Conservation (phyloP, 108 stramenopile species). For the Tribonema minus region DNA sequence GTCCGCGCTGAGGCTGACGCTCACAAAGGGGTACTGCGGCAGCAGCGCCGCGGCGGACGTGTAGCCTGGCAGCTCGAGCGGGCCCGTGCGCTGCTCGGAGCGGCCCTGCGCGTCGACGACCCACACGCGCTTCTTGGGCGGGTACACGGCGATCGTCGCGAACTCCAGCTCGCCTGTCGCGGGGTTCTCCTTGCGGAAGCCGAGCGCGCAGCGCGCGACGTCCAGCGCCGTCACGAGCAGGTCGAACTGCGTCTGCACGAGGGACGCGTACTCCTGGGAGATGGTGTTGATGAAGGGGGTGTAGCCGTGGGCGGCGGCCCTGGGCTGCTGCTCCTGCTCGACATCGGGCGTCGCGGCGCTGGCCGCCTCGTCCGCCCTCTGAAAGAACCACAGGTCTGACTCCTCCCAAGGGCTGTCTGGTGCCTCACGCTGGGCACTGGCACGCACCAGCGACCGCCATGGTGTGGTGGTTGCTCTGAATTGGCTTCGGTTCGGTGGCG, state of each 20-base stretch:
- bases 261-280: slow-evolving; percentile 10
- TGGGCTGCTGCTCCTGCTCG: too few species aligned
- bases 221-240: slow-evolving; percentile 13
- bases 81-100: background rate
- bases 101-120: background rate
- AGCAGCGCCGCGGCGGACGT: background rate
- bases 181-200: slow-evolving; percentile 1
- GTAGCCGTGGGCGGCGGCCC: too few species aligned
- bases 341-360: too few species aligned
- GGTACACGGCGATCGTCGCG: slow-evolving; percentile 11
- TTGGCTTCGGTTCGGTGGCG: too few species aligned
- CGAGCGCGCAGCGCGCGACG: slow-evolving; percentile 1
- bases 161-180: slow-evolving; percentile 33
- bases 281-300: too few species aligned
- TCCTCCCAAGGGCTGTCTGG: too few species aligned
- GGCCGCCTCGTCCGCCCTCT: too few species aligned
- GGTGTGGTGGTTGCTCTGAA: too few species aligned
- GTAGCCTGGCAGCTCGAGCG: background rate
- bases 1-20: background rate
- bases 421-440: too few species aligned
- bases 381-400: too few species aligned
- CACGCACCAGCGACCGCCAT: too few species aligned
- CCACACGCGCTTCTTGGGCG: background rate
- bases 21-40: slow-evolving; percentile 4
- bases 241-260: slow-evolving; percentile 27